Percentiles rank a stretch among this genome's conserved stretches.
Evolutionary conservation across 2,329 filamentous ascomycete species (phyloP).

Genomic region (Tympanopsis confertula): DNA sequence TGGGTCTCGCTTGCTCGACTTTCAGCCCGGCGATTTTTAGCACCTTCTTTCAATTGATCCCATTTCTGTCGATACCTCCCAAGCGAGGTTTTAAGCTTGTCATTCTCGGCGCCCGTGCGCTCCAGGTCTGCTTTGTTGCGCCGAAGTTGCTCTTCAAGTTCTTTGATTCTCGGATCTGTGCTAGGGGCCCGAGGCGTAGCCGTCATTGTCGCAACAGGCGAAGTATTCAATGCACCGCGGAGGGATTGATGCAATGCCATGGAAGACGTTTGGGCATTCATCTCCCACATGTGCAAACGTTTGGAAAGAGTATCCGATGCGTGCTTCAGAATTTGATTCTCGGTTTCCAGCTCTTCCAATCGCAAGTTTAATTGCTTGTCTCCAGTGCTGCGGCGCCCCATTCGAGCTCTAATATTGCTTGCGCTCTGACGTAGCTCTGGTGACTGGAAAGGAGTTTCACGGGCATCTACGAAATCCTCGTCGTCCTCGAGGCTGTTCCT

Average conservation of each 20-base stretch:
- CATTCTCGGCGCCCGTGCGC: constrained; percentile 38
- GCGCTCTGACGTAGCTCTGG: constrained; percentile 20
- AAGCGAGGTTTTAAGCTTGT: constrained; percentile 35
- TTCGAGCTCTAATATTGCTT: constrained; percentile 1
- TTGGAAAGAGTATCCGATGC: constrained; percentile 45
- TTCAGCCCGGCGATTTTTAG: constrained; percentile 13
- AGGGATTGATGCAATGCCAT: constrained; percentile 48
- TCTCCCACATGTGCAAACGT: constrained; percentile 51
- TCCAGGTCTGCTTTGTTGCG: constrained; percentile 29
- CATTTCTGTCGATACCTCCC: constrained; percentile 44
- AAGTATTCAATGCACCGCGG: constrained; percentile 6
- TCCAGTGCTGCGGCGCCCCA: neutral
- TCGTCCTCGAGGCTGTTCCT: constrained; percentile 30
- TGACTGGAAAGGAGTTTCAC: constrained; percentile 37
- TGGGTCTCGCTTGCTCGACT: too few species aligned
- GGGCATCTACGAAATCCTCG: constrained; percentile 51
- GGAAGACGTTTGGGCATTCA: constrained; percentile 47
- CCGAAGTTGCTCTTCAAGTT: constrained; percentile 33
- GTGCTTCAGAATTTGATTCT: constrained; percentile 45
- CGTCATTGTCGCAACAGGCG: neutral
- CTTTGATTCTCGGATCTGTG: constrained; percentile 23
- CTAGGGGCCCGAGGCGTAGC: constrained; percentile 4
- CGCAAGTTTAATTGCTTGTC: constrained; percentile 9
- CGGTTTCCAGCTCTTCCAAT: constrained; percentile 48
- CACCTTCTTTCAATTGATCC: constrained; percentile 51